Evolutionary conservation across 352 stramenopile species (phyloP).

Genomic region (Paralagenidium karlingii): DNA sequence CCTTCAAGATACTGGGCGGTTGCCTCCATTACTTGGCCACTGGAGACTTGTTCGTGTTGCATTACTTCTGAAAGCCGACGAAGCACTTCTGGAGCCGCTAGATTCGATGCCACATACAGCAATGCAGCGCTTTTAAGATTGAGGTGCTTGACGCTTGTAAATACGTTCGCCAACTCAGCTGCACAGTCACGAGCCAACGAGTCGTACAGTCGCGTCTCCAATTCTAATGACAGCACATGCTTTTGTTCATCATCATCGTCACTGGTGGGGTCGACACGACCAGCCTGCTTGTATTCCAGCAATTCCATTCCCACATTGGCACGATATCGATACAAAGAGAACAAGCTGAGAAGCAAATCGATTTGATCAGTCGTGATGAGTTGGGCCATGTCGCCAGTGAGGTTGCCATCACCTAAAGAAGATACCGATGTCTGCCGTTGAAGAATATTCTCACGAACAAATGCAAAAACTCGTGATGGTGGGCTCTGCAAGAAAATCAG

Average conservation of each 20-base stretch:
- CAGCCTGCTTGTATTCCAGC: conserved; percentile 3
- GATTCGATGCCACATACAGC: conserved; percentile 60
- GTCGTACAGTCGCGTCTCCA: conserved; percentile 72
- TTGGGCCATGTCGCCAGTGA: neutral
- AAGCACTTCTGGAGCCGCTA: conserved; percentile 40
- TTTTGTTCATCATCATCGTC: conserved; percentile 15
- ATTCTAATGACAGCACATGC: conserved; percentile 34
- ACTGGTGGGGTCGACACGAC: neutral
- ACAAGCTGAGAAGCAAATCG: conserved; percentile 67
- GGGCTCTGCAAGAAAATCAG: conserved; percentile 66
- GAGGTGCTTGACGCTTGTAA: conserved; percentile 30
- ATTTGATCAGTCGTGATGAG: conserved; percentile 19
- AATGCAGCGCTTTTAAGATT: conserved; percentile 51
- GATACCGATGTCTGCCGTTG: too few species aligned
- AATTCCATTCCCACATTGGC: conserved; percentile 56
- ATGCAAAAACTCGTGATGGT: conserved; percentile 55
- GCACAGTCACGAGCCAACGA: conserved; percentile 53
- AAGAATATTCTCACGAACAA: conserved; percentile 27
- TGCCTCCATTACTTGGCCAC: conserved; percentile 34
- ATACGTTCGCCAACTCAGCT: conserved; percentile 40
- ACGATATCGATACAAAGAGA: conserved; percentile 77
- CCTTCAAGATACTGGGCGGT: conserved; percentile 63
- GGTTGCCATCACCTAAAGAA: neutral
- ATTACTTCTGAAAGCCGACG: conserved; percentile 34
- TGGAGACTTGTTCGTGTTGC: conserved; percentile 19